Evolutionary conservation across 306 rosid genomes (phyloP).

Genomic region (Gleditsia sinensis): DNA sequence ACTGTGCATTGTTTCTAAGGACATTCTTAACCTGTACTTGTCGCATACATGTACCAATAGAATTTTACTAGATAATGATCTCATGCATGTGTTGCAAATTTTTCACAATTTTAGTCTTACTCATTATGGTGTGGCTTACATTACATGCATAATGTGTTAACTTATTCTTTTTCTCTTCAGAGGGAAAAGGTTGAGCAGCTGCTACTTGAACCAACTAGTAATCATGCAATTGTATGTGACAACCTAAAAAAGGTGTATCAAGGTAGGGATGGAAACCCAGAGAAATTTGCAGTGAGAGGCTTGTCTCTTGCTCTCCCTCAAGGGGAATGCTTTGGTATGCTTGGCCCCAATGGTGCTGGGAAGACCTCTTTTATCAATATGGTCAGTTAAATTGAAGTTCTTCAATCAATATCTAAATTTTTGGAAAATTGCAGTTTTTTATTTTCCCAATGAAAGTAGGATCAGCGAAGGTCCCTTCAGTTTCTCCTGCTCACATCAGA

Average conservation of each 20-base stretch:
- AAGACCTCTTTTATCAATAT: slow-evolving; percentile 93
- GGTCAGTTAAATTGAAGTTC: slow-evolving; percentile 55
- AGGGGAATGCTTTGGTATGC: slow-evolving; percentile 97
- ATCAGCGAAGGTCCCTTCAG: no score
- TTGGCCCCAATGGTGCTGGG: slow-evolving; percentile 98
- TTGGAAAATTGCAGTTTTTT: slow-evolving; percentile 5
- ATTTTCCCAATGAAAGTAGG: not conserved
- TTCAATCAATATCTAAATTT: not conserved
- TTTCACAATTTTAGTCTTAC: not conserved
- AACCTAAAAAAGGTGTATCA: slow-evolving; percentile 79
- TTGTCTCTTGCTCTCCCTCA: slow-evolving; percentile 88
- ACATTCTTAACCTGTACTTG: not conserved
- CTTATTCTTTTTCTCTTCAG: slow-evolving; percentile 41
- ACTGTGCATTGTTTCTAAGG: not conserved
- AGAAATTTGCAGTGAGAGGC: slow-evolving; percentile 79
- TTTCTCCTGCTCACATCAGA: no score
- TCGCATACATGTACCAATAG: not conserved
- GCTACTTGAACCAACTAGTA: slow-evolving; percentile 53
- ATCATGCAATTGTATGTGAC: slow-evolving; percentile 71
- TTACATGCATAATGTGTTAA: slow-evolving; percentile 3
- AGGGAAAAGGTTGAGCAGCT: slow-evolving; percentile 80
- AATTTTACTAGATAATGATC: not conserved
- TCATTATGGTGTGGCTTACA: not conserved
- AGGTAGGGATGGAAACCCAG: slow-evolving; percentile 86
- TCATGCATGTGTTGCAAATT: not conserved